These are phyloP conservation scores for Priceomyces castillae DNA, from an alignment of 805 yeast species.

Conservation along the genomic window DNA sequence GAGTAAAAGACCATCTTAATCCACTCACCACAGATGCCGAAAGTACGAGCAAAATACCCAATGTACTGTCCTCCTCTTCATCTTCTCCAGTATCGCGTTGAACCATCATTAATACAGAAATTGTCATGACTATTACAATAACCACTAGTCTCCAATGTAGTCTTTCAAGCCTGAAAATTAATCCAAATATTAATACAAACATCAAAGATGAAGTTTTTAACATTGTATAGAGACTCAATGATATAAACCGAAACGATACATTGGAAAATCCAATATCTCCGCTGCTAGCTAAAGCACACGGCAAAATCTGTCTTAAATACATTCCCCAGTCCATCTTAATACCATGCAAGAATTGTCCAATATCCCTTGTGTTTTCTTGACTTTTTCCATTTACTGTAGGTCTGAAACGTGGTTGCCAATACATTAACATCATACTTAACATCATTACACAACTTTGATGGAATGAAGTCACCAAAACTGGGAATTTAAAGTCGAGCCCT, in stretches of 20 bases:
- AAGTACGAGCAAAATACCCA: slow-evolving; percentile 75
- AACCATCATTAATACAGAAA: slow-evolving; percentile 88
- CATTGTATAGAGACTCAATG: slow-evolving; percentile 87
- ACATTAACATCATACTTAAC: slow-evolving; percentile 48
- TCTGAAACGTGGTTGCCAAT: slow-evolving; percentile 47
- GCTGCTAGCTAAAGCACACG: slow-evolving; percentile 84
- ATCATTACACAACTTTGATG: slow-evolving; percentile 74
- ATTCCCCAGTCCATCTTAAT: slow-evolving; percentile 19
- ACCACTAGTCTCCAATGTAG: slow-evolving; percentile 64
- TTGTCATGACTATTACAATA: slow-evolving; percentile 75
- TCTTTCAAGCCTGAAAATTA: slow-evolving; percentile 72
- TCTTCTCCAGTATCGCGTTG: slow-evolving; percentile 24
- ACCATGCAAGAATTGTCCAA: slow-evolving; percentile 15
- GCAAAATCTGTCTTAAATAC: slow-evolving; percentile 58
- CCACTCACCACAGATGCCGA: slow-evolving; percentile 83
- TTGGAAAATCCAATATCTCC: slow-evolving; percentile 95
- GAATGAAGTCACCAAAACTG: slow-evolving; percentile 76
- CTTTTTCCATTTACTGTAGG: slow-evolving; percentile 24
- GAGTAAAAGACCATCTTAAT: slow-evolving; percentile 93
- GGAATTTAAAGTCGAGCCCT: slow-evolving; percentile 76
- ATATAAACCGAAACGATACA: slow-evolving; percentile 72
- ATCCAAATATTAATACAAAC: slow-evolving; percentile 86
- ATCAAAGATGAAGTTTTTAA: slow-evolving; percentile 84
- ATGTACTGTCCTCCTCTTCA: slow-evolving; percentile 16
- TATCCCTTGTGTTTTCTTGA: slow-evolving; percentile 1